Evolutionary conservation across 139 green algal species (phyloP), one percentile per base, ranked within the genome.

Genomic region (Closterium sp.): DNA sequence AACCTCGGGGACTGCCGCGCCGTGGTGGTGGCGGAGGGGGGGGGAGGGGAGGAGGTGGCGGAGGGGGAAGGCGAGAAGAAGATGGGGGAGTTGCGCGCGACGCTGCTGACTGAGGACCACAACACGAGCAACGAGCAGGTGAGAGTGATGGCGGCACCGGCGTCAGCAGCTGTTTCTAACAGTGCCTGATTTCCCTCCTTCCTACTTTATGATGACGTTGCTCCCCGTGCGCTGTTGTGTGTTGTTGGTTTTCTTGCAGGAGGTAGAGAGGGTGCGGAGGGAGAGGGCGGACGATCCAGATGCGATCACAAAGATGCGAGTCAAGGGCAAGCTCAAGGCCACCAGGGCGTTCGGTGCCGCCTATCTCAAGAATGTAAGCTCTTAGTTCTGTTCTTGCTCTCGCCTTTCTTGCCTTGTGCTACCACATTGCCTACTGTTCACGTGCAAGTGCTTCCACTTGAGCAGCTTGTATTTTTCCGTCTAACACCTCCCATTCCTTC

Each of bases 91-190:
- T 69, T 69, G 43, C 43, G 43, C 8, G 86, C 86, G 28, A 89
- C 55, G 6, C 86, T 28, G 31, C 64, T 89, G 86, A 89, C 86
- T 2, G 86, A 32, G n/a, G 86, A 89, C 35, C 86, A 89, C 30
- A 84, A 89, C 31, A 89, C 86, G 30, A 89, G 86, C 86, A 84
- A 43, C 30, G n/a, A 43, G n/a, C 16, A 89, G 86, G 86, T 89
- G 33, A 55, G 33, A 87, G n/a, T n/a, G n/a, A n/a, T n/a, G n/a
- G n/a, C n/a, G n/a, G n/a, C n/a, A n/a, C n/a, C n/a, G n/a, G n/a
- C n/a, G n/a, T n/a, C n/a, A n/a, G 43, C 43, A 28, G 43, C 7
- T 28, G 8, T 69, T 69, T 1, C 0, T 69, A 69, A 6, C 36
- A 55, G 43, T 69, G 1, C 12, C 10, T 25, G 8, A 25, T 69